Percentiles rank a stretch among this genome's conserved stretches.
These are phyloP conservation scores for Quercus agrifolia DNA, from an alignment of 306 rosid genomes.

Conservation along the genomic window DNA sequence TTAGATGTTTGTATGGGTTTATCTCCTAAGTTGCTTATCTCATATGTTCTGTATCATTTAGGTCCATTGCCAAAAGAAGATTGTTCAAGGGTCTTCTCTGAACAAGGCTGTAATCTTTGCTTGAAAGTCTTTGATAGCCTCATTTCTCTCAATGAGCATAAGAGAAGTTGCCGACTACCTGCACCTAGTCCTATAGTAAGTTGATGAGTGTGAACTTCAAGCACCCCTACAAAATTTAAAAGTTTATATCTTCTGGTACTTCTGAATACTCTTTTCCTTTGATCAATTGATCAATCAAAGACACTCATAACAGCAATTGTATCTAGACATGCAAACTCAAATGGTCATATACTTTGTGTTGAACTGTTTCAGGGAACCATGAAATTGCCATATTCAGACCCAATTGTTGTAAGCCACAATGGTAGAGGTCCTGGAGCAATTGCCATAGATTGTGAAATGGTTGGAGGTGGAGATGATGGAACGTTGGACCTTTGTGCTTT, in stretches of 20 bases:
- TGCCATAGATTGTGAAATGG: constrained; percentile 87
- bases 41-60: constrained; percentile 17
- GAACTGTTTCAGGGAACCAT: constrained; percentile 53
- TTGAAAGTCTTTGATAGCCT: constrained; percentile 43
- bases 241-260: neutral
- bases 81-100: constrained; percentile 49
- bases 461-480: constrained; percentile 90
- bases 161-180: constrained; percentile 35
- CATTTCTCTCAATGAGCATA: constrained; percentile 48
- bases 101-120: constrained; percentile 68
- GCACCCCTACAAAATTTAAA: neutral
- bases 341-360: constrained; percentile 15
- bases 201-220: constrained; percentile 13
- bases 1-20: neutral
- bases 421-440: constrained; percentile 42
- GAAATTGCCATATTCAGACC: constrained; percentile 21
- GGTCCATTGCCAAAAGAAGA: constrained; percentile 59
- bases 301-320: constrained; percentile 10
- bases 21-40: neutral
- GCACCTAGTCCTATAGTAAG: constrained; percentile 59
- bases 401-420: constrained; percentile 21
- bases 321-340: constrained; percentile 2
- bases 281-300: constrained; percentile 3
- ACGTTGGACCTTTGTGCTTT: constrained; percentile 75
- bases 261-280: neutral